phyloP scores from a whole-genome alignment of 768 basidiomycete species.

The Podaxis rugospora region DNA sequence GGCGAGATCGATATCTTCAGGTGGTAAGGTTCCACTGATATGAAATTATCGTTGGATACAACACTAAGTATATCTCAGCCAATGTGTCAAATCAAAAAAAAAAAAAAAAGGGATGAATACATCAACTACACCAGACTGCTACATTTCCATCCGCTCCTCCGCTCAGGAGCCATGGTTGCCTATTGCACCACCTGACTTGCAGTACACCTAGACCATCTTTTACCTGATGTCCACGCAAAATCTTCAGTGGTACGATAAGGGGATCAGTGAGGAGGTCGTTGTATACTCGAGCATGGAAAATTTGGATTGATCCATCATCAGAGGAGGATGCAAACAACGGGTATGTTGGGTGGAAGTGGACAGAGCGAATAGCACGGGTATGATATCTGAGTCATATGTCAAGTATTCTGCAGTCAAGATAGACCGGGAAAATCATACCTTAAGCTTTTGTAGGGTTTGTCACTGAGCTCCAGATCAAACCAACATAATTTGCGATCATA shows the following conservation, averaged over 20 bases:
- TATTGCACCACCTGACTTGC: conserved; percentile 83
- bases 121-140: conserved; percentile 80
- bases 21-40: neutral
- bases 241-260: conserved; percentile 95
- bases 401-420: neutral
- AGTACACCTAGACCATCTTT: conserved; percentile 88
- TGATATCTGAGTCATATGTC: conserved; percentile 65
- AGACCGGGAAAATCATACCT: conserved; percentile 46
- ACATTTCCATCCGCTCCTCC: conserved; percentile 91
- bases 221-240: conserved; percentile 86
- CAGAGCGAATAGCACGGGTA: conserved; percentile 84
- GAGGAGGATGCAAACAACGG: conserved; percentile 96
- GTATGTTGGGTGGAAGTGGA: conserved; percentile 91
- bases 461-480: conserved; percentile 97
- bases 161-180: conserved; percentile 90
- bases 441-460: conserved; percentile 95
- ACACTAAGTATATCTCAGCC: too few species aligned
- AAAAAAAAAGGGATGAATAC: neutral
- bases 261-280: conserved; percentile 96
- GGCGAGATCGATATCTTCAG: neutral
- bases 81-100: neutral
- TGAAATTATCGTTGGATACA: too few species aligned
- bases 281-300: conserved; percentile 95
- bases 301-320: conserved; percentile 94
- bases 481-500: conserved; percentile 98